Evolutionary conservation across 208 protist species (phyloP), one percentile per base, ranked within the genome.

Genomic region (Acanthamoeba quina): DNA sequence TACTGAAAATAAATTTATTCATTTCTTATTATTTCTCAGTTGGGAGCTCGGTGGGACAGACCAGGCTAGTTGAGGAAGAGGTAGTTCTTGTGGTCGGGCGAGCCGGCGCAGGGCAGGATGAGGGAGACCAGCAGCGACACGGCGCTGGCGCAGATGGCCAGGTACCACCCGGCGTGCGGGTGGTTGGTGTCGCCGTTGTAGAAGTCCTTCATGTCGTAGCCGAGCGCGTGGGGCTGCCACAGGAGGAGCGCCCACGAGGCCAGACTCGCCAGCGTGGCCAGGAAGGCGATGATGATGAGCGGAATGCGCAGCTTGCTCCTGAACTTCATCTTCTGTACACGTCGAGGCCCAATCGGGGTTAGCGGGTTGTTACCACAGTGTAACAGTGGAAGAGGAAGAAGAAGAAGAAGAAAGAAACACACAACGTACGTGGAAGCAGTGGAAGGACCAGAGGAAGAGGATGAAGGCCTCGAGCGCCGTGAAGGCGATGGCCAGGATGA

Each of bases 241-340:
- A 80, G 21, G 34, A 80, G 44, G 72, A 80, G 4, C 37, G 21
- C 6, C 72, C 72, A 80, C 29, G 72, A 5, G 72, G 41, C 72
- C 4, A 80, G 26, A 4, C 11, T 29, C 4, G 44, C 31, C 15
- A 80, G 7, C 15, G 72, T 26, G 9, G 72, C 72, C 72, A 80
- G 44, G 21, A 54, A 26, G 37, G 72, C 7, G 72, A 52, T 52
- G 34, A 82, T 5, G 37, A 82, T 44, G 37, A 82, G 21, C 34
- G 72, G 72, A 52, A 54, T 52, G 15, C 72, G 7, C 72, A 82
- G 37, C 72, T 52, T 82, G 72, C 72, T 44, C 72, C 72, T 82
- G 72, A 82, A 82, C 34, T 21, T 82, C 37, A 82, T 7, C 72
- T 29, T 82, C 72, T 82, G 72, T 37, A 31, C 21, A 29, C 7